phyloP scores from a whole-genome alignment of 192 early-diverging fungal species.

The Umbelopsis vinacea region DNA sequence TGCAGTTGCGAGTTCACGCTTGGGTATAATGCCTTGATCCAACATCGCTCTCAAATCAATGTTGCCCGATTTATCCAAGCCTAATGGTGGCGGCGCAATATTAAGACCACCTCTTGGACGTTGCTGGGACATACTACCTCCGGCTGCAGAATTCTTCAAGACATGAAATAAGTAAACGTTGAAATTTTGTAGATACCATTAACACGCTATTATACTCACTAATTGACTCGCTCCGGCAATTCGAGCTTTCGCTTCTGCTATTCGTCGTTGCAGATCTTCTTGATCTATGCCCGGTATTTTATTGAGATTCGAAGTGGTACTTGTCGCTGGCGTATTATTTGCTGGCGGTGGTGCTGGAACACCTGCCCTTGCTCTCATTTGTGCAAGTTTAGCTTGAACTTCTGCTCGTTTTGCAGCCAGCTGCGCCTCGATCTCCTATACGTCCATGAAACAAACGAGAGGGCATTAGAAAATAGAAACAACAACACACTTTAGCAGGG shows the following conservation, averaged over 20 bases:
- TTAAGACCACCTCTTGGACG: conserved; percentile 42
- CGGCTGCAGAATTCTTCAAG: not conserved
- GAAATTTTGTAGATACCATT: too few relatives aligned
- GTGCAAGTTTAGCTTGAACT: conserved; percentile 68
- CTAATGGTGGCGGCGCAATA: conserved; percentile 42
- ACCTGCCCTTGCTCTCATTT: conserved; percentile 14
- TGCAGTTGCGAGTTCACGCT: conserved; percentile 50
- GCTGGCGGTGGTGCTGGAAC: conserved; percentile 30
- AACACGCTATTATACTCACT: not conserved
- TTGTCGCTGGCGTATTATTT: conserved; percentile 25
- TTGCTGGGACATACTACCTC: conserved; percentile 24
- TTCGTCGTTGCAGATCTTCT: conserved; percentile 52
- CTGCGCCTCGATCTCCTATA: conserved; percentile 11
- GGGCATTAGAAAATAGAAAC: not conserved
- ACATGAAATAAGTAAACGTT: not conserved
- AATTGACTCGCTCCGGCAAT: conserved; percentile 1
- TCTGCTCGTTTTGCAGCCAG: conserved; percentile 60
- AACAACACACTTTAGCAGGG: not conserved
- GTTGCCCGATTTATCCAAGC: conserved; percentile 54
- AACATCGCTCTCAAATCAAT: conserved; percentile 51
- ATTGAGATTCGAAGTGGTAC: conserved; percentile 32
- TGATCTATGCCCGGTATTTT: conserved; percentile 29
- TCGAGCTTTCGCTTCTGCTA: conserved; percentile 50
- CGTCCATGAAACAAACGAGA: too few relatives aligned
- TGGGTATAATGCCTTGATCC: conserved; percentile 53